These are phyloP conservation scores for Sicyos baderoa DNA, from an alignment of 306 rosid species.

Conservation along the genomic window DNA sequence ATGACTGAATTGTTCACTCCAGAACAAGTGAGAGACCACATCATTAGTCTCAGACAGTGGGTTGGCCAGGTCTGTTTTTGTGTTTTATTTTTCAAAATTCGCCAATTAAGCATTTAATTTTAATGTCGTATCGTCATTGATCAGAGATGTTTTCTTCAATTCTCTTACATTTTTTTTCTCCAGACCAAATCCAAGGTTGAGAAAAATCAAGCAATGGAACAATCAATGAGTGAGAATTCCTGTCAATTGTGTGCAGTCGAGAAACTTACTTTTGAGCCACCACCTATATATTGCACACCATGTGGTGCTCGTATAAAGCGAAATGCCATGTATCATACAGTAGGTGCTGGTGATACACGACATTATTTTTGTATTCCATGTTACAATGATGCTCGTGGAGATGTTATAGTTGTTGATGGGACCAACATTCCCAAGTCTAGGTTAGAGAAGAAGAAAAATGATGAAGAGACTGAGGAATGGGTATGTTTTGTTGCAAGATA, in stretches of 20 bases:
- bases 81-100: not conserved
- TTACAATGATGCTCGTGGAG: conserved; percentile 88
- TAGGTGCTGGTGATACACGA: conserved; percentile 86
- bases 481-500: conserved; percentile 30
- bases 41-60: conserved; percentile 85
- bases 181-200: conserved; percentile 97
- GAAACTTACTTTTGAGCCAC: conserved; percentile 94
- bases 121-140: not conserved
- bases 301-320: conserved; percentile 91
- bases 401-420: conserved; percentile 73
- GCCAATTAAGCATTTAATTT: not conserved
- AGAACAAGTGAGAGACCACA: conserved; percentile 85
- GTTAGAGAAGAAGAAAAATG: conserved; percentile 91
- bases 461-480: conserved; percentile 97
- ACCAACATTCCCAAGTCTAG: conserved; percentile 65
- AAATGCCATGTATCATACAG: conserved; percentile 81
- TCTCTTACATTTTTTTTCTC: conserved; percentile 16
- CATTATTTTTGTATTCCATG: conserved; percentile 93
- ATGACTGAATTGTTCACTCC: conserved; percentile 87
- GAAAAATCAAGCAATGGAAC: conserved; percentile 95
- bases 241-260: conserved; percentile 98
- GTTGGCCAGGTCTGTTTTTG: conserved; percentile 78
- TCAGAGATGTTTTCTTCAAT: not conserved
- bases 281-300: conserved; percentile 86
- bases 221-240: conserved; percentile 94